Evolutionary conservation across 1,139 yeast genomes (phyloP).

Genomic region (Kazachstania sp.): DNA sequence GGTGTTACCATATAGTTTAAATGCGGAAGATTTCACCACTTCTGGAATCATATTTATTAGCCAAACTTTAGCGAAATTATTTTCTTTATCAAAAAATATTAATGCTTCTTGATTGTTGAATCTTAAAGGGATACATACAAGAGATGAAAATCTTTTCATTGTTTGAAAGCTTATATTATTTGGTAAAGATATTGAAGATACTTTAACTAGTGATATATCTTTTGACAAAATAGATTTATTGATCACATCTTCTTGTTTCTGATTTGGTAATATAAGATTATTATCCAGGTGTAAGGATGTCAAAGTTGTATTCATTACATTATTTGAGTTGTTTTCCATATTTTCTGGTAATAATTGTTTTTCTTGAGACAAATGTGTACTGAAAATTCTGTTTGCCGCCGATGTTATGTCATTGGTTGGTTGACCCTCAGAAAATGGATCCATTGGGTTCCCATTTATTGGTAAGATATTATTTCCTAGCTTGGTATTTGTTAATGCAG

Average conservation of each 20-base stretch:
- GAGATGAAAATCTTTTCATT: slow-evolving; percentile 19
- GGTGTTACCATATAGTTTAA: slow-evolving; percentile 26
- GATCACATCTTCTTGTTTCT: slow-evolving; percentile 5
- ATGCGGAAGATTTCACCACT: slow-evolving; percentile 21
- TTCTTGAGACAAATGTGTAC: neutral
- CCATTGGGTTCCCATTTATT: neutral
- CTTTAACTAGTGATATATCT: slow-evolving; percentile 58
- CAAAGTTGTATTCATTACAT: slow-evolving; percentile 8
- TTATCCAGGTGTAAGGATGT: slow-evolving; percentile 13
- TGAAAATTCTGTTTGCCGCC: neutral
- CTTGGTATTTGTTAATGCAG: neutral
- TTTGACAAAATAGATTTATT: slow-evolving; percentile 32
- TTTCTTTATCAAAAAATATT: slow-evolving; percentile 35
- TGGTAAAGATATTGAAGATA: slow-evolving; percentile 40
- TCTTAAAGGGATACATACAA: slow-evolving; percentile 39
- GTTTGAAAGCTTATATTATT: neutral
- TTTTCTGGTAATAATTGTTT: neutral
- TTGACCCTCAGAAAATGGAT: neutral
- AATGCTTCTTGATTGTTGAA: slow-evolving; percentile 55
- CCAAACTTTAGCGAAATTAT: slow-evolving; percentile 40
- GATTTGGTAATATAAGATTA: slow-evolving; percentile 8
- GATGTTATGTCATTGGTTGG: neutral
- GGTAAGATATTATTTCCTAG: neutral
- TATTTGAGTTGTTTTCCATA: neutral
- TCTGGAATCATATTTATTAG: slow-evolving; percentile 36